A percentile compares a stretch with the other conserved stretches of the same genome.
Evolutionary conservation across 164 flowering plant genomes (phyloP).

Genomic region (Vitis labrusca): DNA sequence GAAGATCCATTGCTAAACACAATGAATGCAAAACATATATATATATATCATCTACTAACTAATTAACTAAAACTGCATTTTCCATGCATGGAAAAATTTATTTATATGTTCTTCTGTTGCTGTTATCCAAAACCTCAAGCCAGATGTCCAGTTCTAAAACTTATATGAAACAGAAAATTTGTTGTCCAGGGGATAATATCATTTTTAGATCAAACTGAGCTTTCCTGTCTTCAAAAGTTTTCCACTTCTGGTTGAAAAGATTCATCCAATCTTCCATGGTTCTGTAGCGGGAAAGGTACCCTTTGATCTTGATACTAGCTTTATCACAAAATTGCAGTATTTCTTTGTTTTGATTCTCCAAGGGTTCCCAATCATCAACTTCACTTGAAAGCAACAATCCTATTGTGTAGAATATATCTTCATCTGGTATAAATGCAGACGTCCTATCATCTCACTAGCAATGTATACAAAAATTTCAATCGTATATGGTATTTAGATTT

Average conservation of each 20-base stretch:
- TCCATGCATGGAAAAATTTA: no score
- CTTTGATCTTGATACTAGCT: slow-evolving; percentile 51
- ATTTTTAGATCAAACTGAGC: slow-evolving; percentile 65
- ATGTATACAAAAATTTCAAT: background rate
- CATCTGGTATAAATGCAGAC: slow-evolving; percentile 74
- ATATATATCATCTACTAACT: no score
- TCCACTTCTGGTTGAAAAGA: slow-evolving; percentile 83
- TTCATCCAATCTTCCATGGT: slow-evolving; percentile 55
- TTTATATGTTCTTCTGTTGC: no score
- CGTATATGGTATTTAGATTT: background rate
- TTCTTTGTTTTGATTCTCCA: slow-evolving; percentile 53
- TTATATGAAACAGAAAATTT: slow-evolving; percentile 45
- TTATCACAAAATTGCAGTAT: slow-evolving; percentile 54
- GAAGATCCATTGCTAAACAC: no score
- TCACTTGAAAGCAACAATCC: slow-evolving; percentile 64
- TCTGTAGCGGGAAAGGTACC: slow-evolving; percentile 64
- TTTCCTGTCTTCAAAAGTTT: slow-evolving; percentile 49
- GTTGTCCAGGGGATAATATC: slow-evolving; percentile 77
- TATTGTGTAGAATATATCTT: slow-evolving; percentile 72
- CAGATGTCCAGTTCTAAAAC: background rate
- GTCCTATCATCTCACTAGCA: slow-evolving; percentile 78
- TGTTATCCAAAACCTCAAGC: no score
- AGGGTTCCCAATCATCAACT: slow-evolving; percentile 30
- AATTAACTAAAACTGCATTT: no score
- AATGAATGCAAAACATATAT: no score